A percentile compares a stretch with the other conserved stretches of the same genome.
These are phyloP conservation scores for Glomus cerebriforme DNA, from an alignment of 192 early-diverging fungal species.

Conservation along the genomic window DNA sequence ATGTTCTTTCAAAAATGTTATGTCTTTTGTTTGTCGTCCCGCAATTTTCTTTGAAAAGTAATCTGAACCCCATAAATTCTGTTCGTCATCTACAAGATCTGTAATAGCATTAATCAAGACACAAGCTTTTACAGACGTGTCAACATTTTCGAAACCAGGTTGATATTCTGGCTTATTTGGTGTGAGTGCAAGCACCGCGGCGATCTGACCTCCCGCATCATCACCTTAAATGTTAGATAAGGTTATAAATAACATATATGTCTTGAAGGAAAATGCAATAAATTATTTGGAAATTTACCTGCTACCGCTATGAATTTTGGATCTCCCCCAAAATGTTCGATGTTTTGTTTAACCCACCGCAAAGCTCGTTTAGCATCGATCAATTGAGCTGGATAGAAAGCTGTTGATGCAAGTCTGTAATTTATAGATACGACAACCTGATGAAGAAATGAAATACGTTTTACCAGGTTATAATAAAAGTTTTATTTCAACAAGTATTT, in stretches of 20 bases:
- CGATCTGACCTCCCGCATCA: conserved; percentile 60
- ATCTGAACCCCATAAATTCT: conserved; percentile 42
- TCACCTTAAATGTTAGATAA: conserved; percentile 31
- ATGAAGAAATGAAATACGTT: conserved; percentile 23
- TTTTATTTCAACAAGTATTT: neutral
- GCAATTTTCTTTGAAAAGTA: conserved; percentile 51
- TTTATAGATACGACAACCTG: conserved; percentile 66
- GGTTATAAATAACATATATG: neutral
- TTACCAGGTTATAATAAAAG: neutral
- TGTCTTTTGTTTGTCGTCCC: neutral
- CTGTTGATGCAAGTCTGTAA: conserved; percentile 52
- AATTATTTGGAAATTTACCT: conserved; percentile 37
- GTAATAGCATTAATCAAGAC: conserved; percentile 50
- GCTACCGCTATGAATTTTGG: conserved; percentile 61
- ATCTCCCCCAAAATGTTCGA: conserved; percentile 65
- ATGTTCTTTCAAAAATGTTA: neutral
- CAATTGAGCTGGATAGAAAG: conserved; percentile 58
- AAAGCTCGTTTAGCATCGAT: conserved; percentile 70
- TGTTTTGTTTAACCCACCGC: conserved; percentile 65
- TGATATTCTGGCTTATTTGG: conserved; percentile 48
- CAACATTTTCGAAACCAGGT: conserved; percentile 59
- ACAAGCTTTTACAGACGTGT: conserved; percentile 61
- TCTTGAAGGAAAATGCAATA: neutral
- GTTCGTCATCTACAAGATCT: conserved; percentile 49
- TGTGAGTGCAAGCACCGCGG: conserved; percentile 55